Evolutionary conservation across 495 filamentous ascomycete species (phyloP).

Genomic region (Filosporella fistucella): DNA sequence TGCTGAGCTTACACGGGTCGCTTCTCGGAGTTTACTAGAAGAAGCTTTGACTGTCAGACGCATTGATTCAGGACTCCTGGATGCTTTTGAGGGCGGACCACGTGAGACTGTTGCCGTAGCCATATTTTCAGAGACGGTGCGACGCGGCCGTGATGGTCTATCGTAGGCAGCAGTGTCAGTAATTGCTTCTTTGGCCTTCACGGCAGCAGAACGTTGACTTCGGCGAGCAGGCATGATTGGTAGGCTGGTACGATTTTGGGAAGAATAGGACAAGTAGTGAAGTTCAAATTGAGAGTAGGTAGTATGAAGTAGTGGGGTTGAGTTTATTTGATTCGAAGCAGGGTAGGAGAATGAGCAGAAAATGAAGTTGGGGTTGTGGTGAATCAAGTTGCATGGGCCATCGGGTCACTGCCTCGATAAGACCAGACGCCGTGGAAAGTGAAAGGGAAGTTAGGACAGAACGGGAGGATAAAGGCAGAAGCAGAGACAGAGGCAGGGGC

Average conservation of each 20-base stretch:
- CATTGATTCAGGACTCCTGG: constrained; percentile 59
- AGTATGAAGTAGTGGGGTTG: neutral
- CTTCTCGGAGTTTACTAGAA: constrained; percentile 75
- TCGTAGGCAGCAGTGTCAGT: constrained; percentile 16
- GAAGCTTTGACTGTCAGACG: constrained; percentile 82
- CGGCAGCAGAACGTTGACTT: constrained; percentile 41
- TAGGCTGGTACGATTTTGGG: neutral
- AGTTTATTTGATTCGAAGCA: neutral
- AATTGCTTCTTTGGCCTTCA: constrained; percentile 30
- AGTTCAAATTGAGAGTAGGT: too few relatives aligned
- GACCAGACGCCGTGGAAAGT: constrained; percentile 5
- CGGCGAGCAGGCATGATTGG: constrained; percentile 41
- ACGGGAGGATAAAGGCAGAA: neutral
- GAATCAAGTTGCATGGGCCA: constrained; percentile 3
- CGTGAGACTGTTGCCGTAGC: constrained; percentile 46
- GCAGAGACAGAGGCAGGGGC: neutral
- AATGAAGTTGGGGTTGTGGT: neutral
- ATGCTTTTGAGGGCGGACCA: constrained; percentile 44
- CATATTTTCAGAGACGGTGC: constrained; percentile 13
- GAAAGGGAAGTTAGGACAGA: neutral
- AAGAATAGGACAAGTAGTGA: too few relatives aligned
- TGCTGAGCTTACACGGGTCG: constrained; percentile 42
- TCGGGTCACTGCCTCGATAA: constrained; percentile 18
- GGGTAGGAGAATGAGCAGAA: neutral
- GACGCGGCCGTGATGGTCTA: constrained; percentile 18